phyloP scores from a whole-genome alignment of 306 rosid genomes.

The Rosa rugosa region DNA sequence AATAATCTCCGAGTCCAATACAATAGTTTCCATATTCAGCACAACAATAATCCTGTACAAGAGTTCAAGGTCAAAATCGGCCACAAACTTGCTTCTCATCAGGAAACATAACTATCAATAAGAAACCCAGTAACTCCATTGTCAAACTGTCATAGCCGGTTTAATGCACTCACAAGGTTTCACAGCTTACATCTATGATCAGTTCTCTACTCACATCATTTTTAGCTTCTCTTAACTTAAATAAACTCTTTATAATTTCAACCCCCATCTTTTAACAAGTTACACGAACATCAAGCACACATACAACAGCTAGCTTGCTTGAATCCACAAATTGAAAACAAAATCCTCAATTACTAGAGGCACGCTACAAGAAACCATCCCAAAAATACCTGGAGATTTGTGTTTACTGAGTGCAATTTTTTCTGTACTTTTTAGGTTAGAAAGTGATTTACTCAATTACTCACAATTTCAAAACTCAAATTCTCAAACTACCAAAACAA shows the following conservation, averaged over 20 bases:
- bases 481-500: not conserved
- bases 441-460: not conserved
- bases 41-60: constrained; percentile 70
- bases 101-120: not conserved
- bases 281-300: constrained; percentile 8
- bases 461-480: not conserved
- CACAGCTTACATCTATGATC: not conserved
- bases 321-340: not conserved
- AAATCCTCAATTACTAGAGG: not conserved
- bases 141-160: not conserved
- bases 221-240: not conserved
- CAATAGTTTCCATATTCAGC: constrained; percentile 82
- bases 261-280: not conserved
- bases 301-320: not conserved
- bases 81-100: not conserved
- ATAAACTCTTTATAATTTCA: not conserved
- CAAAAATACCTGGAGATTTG: not conserved
- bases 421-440: not conserved
- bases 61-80: constrained; percentile 13
- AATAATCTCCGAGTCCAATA: constrained; percentile 65
- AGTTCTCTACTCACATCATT: not conserved
- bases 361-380: too few species aligned
- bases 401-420: not conserved
- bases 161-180: constrained; percentile 19
- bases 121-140: too few species aligned